These are phyloP conservation scores for Tricholomella constricta DNA, from an alignment of 768 basidiomycete genomes.

Conservation along the genomic window DNA sequence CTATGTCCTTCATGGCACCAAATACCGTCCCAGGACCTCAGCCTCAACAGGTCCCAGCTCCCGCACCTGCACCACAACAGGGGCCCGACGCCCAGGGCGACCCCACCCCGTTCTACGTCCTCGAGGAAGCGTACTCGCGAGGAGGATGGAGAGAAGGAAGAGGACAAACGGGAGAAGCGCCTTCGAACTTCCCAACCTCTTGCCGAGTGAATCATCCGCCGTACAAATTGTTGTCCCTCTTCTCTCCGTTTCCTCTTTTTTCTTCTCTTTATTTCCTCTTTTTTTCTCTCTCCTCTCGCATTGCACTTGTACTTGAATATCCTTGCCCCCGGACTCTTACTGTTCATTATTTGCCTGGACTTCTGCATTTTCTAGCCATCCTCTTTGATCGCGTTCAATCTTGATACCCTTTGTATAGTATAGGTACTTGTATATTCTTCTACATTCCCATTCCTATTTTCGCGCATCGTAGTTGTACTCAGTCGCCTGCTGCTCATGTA, in stretches of 20 bases:
- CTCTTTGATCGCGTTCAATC: background rate
- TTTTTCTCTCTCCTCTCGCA: background rate
- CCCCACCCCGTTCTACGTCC: background rate
- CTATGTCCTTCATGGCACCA: no score
- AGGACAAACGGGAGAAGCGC: background rate
- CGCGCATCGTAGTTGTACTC: background rate
- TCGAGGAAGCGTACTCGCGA: background rate
- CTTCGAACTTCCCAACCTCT: background rate
- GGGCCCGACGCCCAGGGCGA: background rate
- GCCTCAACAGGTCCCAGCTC: no score
- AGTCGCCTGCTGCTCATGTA: slow-evolving; percentile 5
- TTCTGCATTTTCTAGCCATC: background rate
- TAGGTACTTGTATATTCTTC: background rate
- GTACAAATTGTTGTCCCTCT: background rate
- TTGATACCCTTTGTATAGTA: background rate
- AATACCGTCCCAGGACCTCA: no score
- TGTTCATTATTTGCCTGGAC: background rate
- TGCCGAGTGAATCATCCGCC: background rate
- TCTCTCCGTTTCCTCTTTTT: background rate
- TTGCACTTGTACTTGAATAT: background rate
- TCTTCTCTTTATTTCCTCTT: background rate
- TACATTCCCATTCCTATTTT: background rate
- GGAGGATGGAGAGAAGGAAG: slow-evolving; percentile 9
- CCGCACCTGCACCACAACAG: background rate
- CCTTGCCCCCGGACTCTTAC: background rate